phyloP scores from a whole-genome alignment of 83 land plant genomes.

The Diphasiastrum complanatum region DNA sequence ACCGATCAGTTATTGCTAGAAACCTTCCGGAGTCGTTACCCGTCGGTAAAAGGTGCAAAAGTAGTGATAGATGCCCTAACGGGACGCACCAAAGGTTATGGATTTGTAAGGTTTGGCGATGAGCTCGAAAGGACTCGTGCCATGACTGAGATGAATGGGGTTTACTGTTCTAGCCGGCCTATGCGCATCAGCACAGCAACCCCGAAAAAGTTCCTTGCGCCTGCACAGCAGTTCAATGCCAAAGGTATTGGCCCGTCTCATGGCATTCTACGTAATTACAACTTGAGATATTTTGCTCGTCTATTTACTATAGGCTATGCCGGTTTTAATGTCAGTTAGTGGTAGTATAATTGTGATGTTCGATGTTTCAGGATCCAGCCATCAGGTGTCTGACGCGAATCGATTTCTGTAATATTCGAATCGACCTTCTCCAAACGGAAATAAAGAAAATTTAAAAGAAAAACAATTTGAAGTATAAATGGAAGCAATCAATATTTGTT shows the following conservation, averaged over 20 bases:
- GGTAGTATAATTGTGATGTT: no score
- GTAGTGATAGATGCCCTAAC: constrained; percentile 27
- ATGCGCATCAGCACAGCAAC: constrained; percentile 34
- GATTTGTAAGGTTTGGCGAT: constrained; percentile 29
- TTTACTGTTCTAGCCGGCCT: constrained; percentile 31
- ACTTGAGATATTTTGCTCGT: neutral
- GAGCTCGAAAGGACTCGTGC: constrained; percentile 26
- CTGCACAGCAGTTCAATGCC: constrained; percentile 18
- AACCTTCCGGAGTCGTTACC: constrained; percentile 26
- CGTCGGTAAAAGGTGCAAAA: constrained; percentile 30
- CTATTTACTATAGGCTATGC: neutral
- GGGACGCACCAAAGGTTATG: constrained; percentile 31
- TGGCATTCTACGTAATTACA: no score
- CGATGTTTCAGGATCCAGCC: no score
- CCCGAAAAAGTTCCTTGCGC: constrained; percentile 26
- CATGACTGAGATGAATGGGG: constrained; percentile 31
- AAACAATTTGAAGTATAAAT: no score
- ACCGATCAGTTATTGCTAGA: constrained; percentile 29
- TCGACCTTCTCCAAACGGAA: no score
- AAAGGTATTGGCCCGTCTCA: constrained; percentile 23
- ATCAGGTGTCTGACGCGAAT: no score
- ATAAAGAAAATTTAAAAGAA: no score
- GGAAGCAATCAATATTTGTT: no score
- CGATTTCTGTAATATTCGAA: no score
- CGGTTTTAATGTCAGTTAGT: no score